Percentiles rank a stretch among this genome's conserved stretches.
Conservation (phyloP, 2,329 filamentous ascomycete genomes). For the Aspergillus sp. region DNA sequence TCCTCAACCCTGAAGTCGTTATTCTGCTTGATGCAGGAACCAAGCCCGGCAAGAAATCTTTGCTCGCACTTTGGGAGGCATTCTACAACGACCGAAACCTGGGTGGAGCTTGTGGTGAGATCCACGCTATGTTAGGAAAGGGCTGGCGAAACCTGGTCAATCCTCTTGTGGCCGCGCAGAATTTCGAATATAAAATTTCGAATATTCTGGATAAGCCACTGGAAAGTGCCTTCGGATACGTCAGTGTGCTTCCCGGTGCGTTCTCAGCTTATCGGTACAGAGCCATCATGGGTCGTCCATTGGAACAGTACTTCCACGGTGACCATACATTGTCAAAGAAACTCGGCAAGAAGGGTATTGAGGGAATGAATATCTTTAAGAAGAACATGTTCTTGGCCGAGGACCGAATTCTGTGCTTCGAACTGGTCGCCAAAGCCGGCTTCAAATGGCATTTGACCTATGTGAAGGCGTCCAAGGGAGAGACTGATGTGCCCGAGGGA, state of each 20-base stretch:
- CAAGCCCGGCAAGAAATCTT: conserved; percentile 85
- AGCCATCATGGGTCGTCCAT: conserved; percentile 90
- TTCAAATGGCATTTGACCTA: conserved; percentile 98
- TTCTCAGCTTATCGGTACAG: conserved; percentile 97
- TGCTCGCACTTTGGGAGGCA: conserved; percentile 89
- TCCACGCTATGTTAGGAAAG: conserved; percentile 90
- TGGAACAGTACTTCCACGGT: conserved; percentile 98
- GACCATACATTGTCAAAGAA: conserved; percentile 93
- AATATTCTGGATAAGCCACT: conserved; percentile 97
- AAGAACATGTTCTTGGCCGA: conserved; percentile 99
- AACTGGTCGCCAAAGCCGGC: conserved; percentile 93
- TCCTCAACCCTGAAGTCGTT: conserved; percentile 91
- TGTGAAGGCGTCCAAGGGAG: conserved; percentile 96
- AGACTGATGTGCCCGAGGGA: conserved; percentile 97
- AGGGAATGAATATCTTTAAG: conserved; percentile 99
- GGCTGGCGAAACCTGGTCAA: conserved; percentile 88
- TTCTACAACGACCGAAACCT: conserved; percentile 99
- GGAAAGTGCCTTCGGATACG: conserved; percentile 92
- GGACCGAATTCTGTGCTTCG: conserved; percentile 98
- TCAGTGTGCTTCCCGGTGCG: conserved; percentile 92
- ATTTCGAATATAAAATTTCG: conserved; percentile 99
- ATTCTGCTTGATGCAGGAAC: conserved; percentile 95
- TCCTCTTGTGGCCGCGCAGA: conserved; percentile 88
- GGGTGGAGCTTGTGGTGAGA: conserved; percentile 94
- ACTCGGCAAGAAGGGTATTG: conserved; percentile 95